These are phyloP conservation scores for Linanthus parryae DNA, from an alignment of 148 eudicot species.

Conservation along the genomic window DNA sequence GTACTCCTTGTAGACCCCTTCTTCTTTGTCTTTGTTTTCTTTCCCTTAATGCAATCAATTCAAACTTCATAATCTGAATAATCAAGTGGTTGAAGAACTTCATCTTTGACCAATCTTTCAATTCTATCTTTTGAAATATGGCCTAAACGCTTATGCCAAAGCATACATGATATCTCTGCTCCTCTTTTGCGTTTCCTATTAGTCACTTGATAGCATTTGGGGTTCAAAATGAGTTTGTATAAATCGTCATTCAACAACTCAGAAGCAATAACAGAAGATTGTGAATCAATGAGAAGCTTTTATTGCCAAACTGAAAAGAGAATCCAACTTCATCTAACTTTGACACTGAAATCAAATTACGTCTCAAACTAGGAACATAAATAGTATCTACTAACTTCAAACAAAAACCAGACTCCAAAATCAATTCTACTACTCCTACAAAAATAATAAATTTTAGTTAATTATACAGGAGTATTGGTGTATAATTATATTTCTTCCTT, in stretches of 20 bases:
- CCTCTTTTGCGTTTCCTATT: no score
- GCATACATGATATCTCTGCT: not conserved
- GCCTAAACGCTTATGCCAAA: not conserved
- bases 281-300: not conserved
- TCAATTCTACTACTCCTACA: no score
- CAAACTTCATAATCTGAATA: no score
- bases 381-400: not conserved
- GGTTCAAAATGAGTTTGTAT: not conserved
- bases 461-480: no score
- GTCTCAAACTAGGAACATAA: not conserved
- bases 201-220: not conserved
- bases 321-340: no score
- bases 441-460: no score
- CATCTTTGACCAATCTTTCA: no score
- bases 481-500: no score
- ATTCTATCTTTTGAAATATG: constrained; percentile 1
- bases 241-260: not conserved
- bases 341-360: not conserved
- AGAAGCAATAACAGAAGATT: not conserved
- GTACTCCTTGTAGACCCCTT: not conserved
- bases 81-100: no score
- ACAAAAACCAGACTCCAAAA: not conserved
- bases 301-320: not conserved
- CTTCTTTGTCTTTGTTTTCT: not conserved
- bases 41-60: not conserved